Percentiles rank a stretch among this genome's conserved stretches.
Conservation (phyloP, 2,329 filamentous ascomycete genomes). For the Aspergillus phoenicis region DNA sequence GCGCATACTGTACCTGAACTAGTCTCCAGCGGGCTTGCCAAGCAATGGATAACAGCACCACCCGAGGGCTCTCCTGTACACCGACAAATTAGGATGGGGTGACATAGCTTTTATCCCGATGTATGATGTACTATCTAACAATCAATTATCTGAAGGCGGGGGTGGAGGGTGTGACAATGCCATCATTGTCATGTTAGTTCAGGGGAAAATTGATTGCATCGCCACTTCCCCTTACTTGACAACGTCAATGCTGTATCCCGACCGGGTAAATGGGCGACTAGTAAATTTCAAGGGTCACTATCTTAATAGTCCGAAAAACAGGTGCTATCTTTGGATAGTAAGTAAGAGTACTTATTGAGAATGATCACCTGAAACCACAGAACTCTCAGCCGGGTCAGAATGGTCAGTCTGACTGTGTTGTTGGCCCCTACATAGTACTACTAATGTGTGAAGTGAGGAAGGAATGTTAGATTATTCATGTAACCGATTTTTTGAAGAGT, state of each 20-base stretch:
- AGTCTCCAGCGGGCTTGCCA: constrained; percentile 1
- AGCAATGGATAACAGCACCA: neutral
- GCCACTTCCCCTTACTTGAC: neutral
- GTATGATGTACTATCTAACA: neutral
- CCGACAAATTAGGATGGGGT: neutral
- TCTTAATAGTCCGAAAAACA: neutral
- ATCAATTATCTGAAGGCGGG: neutral
- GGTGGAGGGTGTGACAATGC: neutral
- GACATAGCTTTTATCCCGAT: no score
- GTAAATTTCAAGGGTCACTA: neutral
- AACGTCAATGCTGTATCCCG: neutral
- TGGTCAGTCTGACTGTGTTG: neutral
- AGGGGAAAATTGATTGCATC: neutral
- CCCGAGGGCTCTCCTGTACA: neutral
- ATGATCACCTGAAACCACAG: neutral
- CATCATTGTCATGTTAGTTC: neutral
- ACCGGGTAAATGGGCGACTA: neutral
- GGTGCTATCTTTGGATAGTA: neutral
- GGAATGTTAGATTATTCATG: neutral
- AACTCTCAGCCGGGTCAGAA: neutral
- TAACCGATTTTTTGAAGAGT: neutral
- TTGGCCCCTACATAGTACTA: neutral
- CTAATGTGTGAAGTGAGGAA: neutral
- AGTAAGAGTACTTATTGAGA: neutral
- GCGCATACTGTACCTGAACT: constrained; percentile 2